Conservation (phyloP, 148 eudicot genomes). For the Beta vulgaris region DNA sequence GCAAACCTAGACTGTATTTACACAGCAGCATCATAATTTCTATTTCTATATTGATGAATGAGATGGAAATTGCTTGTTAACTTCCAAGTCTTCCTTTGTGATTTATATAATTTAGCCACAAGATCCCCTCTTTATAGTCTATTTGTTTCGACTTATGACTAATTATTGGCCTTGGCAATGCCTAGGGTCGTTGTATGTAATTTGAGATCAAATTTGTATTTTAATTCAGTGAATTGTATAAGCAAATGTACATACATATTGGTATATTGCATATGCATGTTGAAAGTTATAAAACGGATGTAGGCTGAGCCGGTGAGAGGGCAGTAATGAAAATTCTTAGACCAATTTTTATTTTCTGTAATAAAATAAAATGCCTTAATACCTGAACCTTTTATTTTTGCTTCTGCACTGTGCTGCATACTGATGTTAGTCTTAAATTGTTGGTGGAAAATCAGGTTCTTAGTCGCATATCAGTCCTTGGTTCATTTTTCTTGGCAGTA, state of each 20-base stretch:
- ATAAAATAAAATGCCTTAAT: not conserved
- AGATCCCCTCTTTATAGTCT: not conserved
- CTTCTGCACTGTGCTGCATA: not conserved
- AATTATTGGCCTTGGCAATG: no score
- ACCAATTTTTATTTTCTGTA: no score
- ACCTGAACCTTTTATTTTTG: not conserved
- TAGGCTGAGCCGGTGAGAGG: no score
- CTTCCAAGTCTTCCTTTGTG: not conserved
- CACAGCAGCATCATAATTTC: not conserved
- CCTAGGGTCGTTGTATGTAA: no score
- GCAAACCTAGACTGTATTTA: not conserved
- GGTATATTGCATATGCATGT: no score
- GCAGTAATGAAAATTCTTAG: no score
- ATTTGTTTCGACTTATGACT: no score
- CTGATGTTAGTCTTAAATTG: not conserved
- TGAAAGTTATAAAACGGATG: no score
- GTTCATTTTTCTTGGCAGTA: conserved; percentile 85
- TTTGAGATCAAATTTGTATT: no score
- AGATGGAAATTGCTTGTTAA: not conserved
- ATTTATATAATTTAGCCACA: not conserved
- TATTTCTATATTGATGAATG: not conserved
- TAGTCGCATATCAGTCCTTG: conserved; percentile 91
- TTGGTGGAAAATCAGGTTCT: conserved; percentile 50
- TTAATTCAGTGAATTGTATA: no score
- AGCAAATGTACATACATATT: no score